Evolutionary conservation across 75 land plant genomes (phyloP), one percentile per base, ranked within the genome.

Genomic region (Sequoiadendron giganteum): DNA sequence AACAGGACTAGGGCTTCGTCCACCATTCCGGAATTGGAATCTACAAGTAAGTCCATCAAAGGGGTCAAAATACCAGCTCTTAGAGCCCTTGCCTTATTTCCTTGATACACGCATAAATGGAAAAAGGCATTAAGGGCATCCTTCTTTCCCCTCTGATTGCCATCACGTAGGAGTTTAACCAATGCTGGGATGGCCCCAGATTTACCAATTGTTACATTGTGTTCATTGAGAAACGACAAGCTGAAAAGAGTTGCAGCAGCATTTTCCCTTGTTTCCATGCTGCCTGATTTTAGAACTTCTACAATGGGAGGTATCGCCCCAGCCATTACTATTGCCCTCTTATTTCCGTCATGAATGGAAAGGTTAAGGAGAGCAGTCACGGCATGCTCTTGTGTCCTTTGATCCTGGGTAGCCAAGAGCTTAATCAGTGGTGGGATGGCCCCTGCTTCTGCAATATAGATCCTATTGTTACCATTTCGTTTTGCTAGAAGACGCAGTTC

Each of bases 201-300:
- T n/a, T 92, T 86, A 13, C 96, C 96, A 52, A 95, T 92, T 10
- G 90, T 92, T 3, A 93, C 89, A 86, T 94, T 95, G 82, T 95
- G 93, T 48, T 95, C 96, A 88, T 95, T 95, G 19, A 91, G 87
- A 47, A 94, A 87, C 1, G 96, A 95, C 65, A 95, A 86, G 85
- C 94, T 92, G 85, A 95, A 96, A 25, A 97, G 92, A n/a, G 99
- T 93, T 28, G 98, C 96, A 54, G 96, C 99, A 38, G 98, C 95
- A 93, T 97, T 97, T 86, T 96, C 98, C 73, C 94, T 90, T 14
- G 99, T 95, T 88, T 96, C 96, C 91, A 90, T 95, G 90, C 93
- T 93, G 65, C 99, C 96, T 10, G 58, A 42, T 88, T 93, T 92
- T 42, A 97, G 90, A 48, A 96, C 95, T 85, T 94, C 92, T 16